Evolutionary conservation across 345 rosid species (phyloP), one percentile per base, ranked within the genome.

Genomic region (Bruguiera gymnorhiza): DNA sequence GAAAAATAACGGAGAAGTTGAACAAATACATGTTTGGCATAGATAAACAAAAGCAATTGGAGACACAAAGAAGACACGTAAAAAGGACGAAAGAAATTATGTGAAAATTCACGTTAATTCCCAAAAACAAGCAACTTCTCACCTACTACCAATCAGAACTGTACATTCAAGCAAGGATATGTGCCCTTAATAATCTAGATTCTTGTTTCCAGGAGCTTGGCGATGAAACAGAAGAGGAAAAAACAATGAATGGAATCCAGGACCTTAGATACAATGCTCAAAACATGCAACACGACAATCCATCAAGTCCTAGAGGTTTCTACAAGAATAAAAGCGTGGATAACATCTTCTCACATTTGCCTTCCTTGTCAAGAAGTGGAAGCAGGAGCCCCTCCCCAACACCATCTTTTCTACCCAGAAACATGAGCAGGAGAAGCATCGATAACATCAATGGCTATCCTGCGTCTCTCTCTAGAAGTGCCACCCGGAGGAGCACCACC

Each of bases 201-300:
- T 56, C 18, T 26, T 43, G 16, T 24, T 56, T 73, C 3, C 71
- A 78, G 81, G 72, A 62, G 19, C 15, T 32, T 50, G 67, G 67
- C 62, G 70, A 70, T 29, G 67, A 64, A 26, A 70, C n/a, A 48
- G 77, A 65, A 32, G 78, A 73, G 57, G 77, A 64, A 39, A 50
- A 66, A 32, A 68, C 61, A 61, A 78, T 83, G 80, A 68, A 80
- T 65, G 77, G 78, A 80, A 73, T 73, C 34, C 78, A 74, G 54
- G 73, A 81, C 53, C 79, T 53, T 19, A 73, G 80, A 81, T 69
- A 67, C 27, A 84, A 63, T 32, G 59, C 39, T 8, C 65, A 65
- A 8, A 72, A 55, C 36, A 53, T 62, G 43, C 68, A 62, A 69
- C 63, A 73, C 19, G 50, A 43, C 39, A 73, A 63, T 66, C 62